Conservation (phyloP, 1,284 basidiomycete genomes). For the Ceratobasidium sp. region DNA sequence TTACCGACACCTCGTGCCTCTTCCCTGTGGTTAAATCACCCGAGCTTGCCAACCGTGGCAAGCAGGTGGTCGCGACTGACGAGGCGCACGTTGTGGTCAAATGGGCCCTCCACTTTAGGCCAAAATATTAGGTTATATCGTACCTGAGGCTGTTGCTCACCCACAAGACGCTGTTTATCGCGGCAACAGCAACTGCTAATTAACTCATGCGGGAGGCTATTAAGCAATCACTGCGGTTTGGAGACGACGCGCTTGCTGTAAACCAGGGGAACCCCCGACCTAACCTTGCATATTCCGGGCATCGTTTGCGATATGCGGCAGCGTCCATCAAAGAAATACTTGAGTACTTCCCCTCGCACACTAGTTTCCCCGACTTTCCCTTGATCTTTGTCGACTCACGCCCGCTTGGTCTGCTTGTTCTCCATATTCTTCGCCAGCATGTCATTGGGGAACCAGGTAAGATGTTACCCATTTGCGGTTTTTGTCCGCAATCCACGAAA, state of each 20-base stretch:
- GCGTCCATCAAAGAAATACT: too few species aligned
- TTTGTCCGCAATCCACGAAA: too few species aligned
- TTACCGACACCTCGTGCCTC: background rate
- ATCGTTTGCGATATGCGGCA: too few species aligned
- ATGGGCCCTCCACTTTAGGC: conserved; percentile 21
- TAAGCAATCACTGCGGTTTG: background rate
- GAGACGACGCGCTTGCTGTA: background rate
- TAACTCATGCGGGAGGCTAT: background rate
- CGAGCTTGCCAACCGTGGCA: background rate
- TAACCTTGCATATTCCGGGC: background rate
- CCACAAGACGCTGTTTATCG: background rate
- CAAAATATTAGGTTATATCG: background rate
- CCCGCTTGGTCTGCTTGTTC: background rate
- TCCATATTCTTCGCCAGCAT: background rate
- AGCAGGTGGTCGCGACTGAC: background rate
- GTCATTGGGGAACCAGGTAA: too few species aligned
- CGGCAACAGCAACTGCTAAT: conserved; percentile 24
- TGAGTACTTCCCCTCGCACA: too few species aligned
- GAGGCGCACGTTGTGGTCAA: conserved; percentile 30
- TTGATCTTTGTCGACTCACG: conserved; percentile 9
- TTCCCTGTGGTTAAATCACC: background rate
- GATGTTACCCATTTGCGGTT: too few species aligned
- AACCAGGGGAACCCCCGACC: background rate
- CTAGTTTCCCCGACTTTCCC: background rate
- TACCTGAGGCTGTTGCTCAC: background rate